A percentile compares a stretch with the other conserved stretches of the same genome.
phyloP scores from a whole-genome alignment of 2,329 filamentous ascomycete species.

The Gaeumannomyces tritici region DNA sequence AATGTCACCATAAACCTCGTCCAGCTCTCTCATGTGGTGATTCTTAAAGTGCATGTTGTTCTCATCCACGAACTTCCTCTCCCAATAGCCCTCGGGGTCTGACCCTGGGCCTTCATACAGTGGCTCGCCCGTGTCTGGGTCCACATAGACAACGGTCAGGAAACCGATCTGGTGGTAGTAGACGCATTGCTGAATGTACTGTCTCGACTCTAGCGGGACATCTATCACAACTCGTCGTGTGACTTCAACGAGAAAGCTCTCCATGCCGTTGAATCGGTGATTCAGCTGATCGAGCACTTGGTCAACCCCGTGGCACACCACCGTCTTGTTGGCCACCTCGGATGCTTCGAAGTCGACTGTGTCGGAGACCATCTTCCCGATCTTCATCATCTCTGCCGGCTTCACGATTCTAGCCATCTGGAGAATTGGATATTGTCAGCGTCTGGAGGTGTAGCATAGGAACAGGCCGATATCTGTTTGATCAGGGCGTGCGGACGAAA shows the following conservation, averaged over 20 bases:
- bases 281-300: constrained; percentile 69
- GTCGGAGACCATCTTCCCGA: constrained; percentile 63
- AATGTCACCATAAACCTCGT: constrained; percentile 73
- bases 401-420: constrained; percentile 52
- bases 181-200: constrained; percentile 61
- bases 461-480: background rate
- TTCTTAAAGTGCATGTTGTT: constrained; percentile 81
- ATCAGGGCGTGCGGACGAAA: background rate
- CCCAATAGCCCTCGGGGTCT: constrained; percentile 54
- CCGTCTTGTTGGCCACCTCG: constrained; percentile 58
- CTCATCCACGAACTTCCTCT: constrained; percentile 65
- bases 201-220: constrained; percentile 49
- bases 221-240: constrained; percentile 52
- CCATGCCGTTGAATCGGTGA: constrained; percentile 67
- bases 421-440: constrained; percentile 2
- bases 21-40: constrained; percentile 67
- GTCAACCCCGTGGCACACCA: constrained; percentile 65
- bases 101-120: constrained; percentile 53
- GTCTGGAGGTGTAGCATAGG: background rate
- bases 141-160: constrained; percentile 62
- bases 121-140: constrained; percentile 46
- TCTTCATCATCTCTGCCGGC: constrained; percentile 44
- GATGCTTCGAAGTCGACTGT: constrained; percentile 76
- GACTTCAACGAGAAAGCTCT: constrained; percentile 60
- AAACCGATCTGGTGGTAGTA: constrained; percentile 92